Evolutionary conservation across 306 rosid genomes (phyloP).

Genomic region (Oemleria cerasiformis): DNA sequence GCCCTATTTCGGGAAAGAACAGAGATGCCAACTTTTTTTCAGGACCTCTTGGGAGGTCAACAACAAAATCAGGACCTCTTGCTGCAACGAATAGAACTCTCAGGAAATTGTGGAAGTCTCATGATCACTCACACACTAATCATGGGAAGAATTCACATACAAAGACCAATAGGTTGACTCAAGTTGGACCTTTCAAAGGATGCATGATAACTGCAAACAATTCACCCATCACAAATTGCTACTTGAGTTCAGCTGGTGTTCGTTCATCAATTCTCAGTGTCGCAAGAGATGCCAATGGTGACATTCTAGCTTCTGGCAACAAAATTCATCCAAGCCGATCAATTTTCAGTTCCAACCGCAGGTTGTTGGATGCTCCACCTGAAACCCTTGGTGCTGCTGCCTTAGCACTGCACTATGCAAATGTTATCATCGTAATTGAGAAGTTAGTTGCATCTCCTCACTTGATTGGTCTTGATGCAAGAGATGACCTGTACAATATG

Average conservation of each 20-base stretch:
- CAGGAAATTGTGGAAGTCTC: slow-evolving; percentile 54
- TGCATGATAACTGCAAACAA: slow-evolving; percentile 43
- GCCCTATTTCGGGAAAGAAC: slow-evolving; percentile 48
- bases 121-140: slow-evolving; percentile 33
- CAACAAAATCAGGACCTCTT: slow-evolving; percentile 46
- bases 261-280: slow-evolving; percentile 37
- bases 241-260: slow-evolving; percentile 35
- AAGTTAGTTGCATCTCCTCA: slow-evolving; percentile 92
- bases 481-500: slow-evolving; percentile 95
- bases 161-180: slow-evolving; percentile 61
- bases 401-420: slow-evolving; percentile 94
- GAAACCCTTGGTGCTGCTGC: slow-evolving; percentile 88
- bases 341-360: slow-evolving; percentile 42
- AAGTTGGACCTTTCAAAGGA: slow-evolving; percentile 90
- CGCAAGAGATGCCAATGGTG: slow-evolving; percentile 28
- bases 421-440: slow-evolving; percentile 78
- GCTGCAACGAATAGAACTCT: slow-evolving; percentile 51
- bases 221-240: slow-evolving; percentile 48
- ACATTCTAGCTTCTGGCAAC: slow-evolving; percentile 30
- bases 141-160: slow-evolving; percentile 50
- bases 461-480: slow-evolving; percentile 91
- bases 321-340: slow-evolving; percentile 30
- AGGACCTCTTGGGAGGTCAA: slow-evolving; percentile 64
- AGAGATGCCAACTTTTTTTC: slow-evolving; percentile 57
- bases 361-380: slow-evolving; percentile 70